Evolutionary conservation across 257 asterid genomes (phyloP).

Genomic region (Marsdenia floribunda): DNA sequence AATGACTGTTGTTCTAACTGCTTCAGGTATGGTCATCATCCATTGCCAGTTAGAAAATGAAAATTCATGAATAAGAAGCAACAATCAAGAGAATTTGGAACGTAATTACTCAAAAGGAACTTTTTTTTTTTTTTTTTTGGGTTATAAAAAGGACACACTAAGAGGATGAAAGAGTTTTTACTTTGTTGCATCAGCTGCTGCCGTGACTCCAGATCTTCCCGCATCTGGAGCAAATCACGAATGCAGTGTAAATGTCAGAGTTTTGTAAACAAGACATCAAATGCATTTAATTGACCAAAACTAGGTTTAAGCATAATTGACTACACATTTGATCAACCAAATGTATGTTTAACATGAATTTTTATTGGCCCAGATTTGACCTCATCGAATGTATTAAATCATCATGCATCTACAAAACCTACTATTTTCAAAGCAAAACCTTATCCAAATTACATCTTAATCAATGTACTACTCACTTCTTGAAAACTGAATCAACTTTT

Average conservation of each 20-base stretch:
- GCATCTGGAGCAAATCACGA: slow-evolving; percentile 48
- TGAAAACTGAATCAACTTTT: too few species aligned
- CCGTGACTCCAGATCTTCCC: slow-evolving; percentile 48
- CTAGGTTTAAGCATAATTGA: too few species aligned
- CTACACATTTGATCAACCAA: too few species aligned
- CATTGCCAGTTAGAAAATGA: not conserved
- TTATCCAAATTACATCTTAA: too few species aligned
- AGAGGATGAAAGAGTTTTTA: slow-evolving; percentile 32
- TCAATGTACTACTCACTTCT: too few species aligned
- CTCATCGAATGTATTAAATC: too few species aligned
- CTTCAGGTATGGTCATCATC: not conserved
- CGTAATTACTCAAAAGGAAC: not conserved
- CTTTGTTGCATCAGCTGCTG: slow-evolving; percentile 86
- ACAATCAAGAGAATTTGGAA: not conserved
- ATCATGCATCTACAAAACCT: too few species aligned
- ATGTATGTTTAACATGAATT: too few species aligned
- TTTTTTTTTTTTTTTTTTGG: too few species aligned
- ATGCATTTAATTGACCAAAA: too few species aligned
- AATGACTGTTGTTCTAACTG: not conserved
- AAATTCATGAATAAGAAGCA: not conserved
- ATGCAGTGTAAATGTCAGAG: slow-evolving; percentile 18
- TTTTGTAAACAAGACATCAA: not conserved
- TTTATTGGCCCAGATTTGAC: too few species aligned
- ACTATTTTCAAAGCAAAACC: too few species aligned
- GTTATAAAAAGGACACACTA: not conserved